Evolutionary conservation across 306 rosid genomes (phyloP), one percentile per base, ranked within the genome.

Genomic region (Oxytropis ochrocephala): DNA sequence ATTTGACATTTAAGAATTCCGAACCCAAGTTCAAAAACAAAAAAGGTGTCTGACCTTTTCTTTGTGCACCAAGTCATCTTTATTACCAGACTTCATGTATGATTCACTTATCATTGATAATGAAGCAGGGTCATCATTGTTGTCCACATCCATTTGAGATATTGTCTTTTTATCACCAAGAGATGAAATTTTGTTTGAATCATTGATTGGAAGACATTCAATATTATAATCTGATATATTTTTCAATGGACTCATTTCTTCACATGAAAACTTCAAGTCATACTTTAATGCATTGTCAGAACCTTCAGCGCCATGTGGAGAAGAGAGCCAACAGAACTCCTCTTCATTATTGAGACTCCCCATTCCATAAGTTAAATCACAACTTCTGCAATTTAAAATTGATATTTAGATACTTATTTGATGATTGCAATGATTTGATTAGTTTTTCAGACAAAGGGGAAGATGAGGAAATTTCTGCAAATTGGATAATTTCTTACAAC

Each of bases 281-380:
- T 90, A 81, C 81, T 82, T 90, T 41, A 83, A 81, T 41, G 73
- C 79, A 69, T 84, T 91, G 77, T 88, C 87, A 29, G 85, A 80
- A 59, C 70, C 85, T 72, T 83, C 87, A 43, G 85, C 72, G 36
- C 73, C 87, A 42, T 84, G 82, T 51, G 95, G 77, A 70, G 89
- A 72, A 11, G 92, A 76, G 43, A 86, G 80, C 97, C 97, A 90
- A 79, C 82, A 74, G 64, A 88, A 69, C 55, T 86, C 90, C 19
- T 82, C 90, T 66, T 88, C 97, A 70, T 83, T 83, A 73, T 77
- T 74, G 76, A 88, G 89, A 67, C 82, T 81, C 56, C 72, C 90
- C 46, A 83, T 54, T 69, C 89, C 97, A 69, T 81, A 86, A 11
- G 83, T 88, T 50, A 88, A 83, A 80, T 91, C 97, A 75, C 89